A percentile compares a stretch with the other conserved stretches of the same genome.
phyloP scores from a whole-genome alignment of 257 asterid genomes.

The Petrea volubilis region DNA sequence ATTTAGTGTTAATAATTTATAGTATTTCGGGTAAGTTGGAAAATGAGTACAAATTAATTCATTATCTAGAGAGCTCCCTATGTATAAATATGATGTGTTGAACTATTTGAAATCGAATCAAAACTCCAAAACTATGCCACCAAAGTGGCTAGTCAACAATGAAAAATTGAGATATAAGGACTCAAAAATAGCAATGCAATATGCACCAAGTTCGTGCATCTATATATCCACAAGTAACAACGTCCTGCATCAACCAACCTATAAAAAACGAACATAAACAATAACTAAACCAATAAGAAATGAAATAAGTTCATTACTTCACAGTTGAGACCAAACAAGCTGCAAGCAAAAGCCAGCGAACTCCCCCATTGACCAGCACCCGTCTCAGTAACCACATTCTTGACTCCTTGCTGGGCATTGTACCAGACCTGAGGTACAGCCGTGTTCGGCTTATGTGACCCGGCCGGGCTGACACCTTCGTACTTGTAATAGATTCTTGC shows the following conservation, averaged over 20 bases:
- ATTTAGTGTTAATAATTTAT: no score
- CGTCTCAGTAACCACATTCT: conserved; percentile 82
- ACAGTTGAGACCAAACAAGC: conserved; percentile 80
- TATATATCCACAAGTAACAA: no score
- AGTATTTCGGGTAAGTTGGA: no score
- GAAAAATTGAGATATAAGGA: no score
- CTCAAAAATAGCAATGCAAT: no score
- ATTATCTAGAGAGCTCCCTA: no score
- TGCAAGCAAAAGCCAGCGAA: conserved; percentile 78
- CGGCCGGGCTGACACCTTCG: conserved; percentile 97
- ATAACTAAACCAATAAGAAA: background rate
- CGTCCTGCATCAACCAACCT: background rate
- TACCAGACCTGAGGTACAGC: conserved; percentile 97
- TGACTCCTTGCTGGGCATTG: conserved; percentile 74
- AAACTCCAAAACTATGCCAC: background rate
- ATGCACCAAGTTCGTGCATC: no score
- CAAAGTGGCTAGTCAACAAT: background rate
- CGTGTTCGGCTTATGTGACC: conserved; percentile 90
- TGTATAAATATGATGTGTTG: no score
- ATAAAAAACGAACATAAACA: background rate
- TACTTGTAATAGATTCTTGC: conserved; percentile 94
- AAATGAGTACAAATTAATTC: no score
- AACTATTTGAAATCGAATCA: background rate
- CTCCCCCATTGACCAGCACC: conserved; percentile 99
- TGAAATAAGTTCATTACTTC: conserved; percentile 46